A percentile compares a stretch with the other conserved stretches of the same genome.
Conservation (phyloP, 1,284 basidiomycete species). For the Mycena citricolor region DNA sequence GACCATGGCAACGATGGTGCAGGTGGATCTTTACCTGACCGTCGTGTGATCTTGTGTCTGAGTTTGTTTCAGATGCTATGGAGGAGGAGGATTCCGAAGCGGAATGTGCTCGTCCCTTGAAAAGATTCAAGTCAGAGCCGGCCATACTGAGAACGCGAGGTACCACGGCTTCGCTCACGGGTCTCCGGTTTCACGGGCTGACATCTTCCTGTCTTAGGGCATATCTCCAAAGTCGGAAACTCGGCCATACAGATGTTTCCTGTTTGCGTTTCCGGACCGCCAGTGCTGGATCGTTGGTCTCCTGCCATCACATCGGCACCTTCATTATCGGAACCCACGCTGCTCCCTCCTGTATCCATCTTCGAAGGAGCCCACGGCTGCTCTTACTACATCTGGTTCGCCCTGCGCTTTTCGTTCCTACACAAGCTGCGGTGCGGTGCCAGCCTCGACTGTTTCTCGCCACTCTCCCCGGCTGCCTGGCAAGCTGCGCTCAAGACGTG, state of each 20-base stretch:
- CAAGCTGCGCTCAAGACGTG: constrained; percentile 3
- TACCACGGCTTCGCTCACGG: not conserved
- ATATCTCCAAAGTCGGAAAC: not conserved
- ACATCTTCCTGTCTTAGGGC: not conserved
- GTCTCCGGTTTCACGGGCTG: not conserved
- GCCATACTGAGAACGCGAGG: not conserved
- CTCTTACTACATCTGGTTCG: constrained; percentile 16
- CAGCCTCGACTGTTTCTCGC: not conserved
- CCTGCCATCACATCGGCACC: constrained; percentile 1
- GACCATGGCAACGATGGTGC: not conserved
- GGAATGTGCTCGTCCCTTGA: too few species aligned
- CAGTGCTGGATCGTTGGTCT: constrained; percentile 8
- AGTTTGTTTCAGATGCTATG: too few species aligned
- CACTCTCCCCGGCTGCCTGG: constrained; percentile 1
- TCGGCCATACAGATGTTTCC: too few species aligned
- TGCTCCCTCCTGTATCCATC: constrained; percentile 10
- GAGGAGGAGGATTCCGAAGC: too few species aligned
- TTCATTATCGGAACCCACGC: not conserved
- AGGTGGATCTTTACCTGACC: not conserved
- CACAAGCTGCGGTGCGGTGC: not conserved
- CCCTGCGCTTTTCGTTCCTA: constrained; percentile 8
- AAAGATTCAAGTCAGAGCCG: too few species aligned
- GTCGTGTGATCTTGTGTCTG: too few species aligned
- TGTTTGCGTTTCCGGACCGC: not conserved
- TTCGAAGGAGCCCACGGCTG: constrained; percentile 12